Evolutionary conservation across 2,329 filamentous ascomycete genomes (phyloP).

Genomic region (Emericellopsis cladophorae): DNA sequence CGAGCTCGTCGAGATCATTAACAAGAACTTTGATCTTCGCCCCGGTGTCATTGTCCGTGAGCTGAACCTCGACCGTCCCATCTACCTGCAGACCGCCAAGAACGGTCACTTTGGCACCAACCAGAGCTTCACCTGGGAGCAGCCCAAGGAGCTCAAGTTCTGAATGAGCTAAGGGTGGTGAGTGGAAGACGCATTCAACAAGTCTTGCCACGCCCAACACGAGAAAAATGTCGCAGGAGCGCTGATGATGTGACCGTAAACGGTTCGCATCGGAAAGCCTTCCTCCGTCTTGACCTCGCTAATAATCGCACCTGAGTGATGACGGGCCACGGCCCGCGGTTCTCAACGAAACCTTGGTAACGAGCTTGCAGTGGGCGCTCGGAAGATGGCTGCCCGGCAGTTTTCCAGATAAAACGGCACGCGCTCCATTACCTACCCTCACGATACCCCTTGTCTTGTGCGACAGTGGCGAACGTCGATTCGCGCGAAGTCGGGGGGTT

Average conservation of each 20-base stretch:
- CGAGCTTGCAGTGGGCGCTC: slow-evolving; percentile 2
- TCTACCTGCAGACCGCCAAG: slow-evolving; percentile 98
- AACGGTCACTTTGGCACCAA: slow-evolving; percentile 98
- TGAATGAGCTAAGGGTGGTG: slow-evolving; percentile 36
- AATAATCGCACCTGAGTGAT: slow-evolving; percentile 9
- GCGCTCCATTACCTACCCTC: no score
- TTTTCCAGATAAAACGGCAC: no score
- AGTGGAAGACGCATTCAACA: slow-evolving; percentile 26
- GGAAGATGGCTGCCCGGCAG: no score
- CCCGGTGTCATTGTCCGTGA: slow-evolving; percentile 98
- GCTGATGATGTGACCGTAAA: slow-evolving; percentile 18
- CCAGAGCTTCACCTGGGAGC: slow-evolving; percentile 96
- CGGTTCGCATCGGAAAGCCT: background rate
- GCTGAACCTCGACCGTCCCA: slow-evolving; percentile 86
- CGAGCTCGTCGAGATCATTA: slow-evolving; percentile 90
- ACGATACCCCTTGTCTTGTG: no score
- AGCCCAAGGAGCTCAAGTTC: slow-evolving; percentile 88
- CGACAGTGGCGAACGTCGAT: no score
- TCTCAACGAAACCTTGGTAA: slow-evolving; percentile 31
- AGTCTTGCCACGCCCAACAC: slow-evolving; percentile 13
- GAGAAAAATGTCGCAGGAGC: slow-evolving; percentile 13
- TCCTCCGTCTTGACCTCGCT: background rate
- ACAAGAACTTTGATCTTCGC: slow-evolving; percentile 92
- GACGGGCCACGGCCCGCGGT: slow-evolving; percentile 23
- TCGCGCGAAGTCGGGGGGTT: no score